A percentile compares a stretch with the other conserved stretches of the same genome.
phyloP scores from a whole-genome alignment of 2,329 filamentous ascomycete genomes.

The Claviceps pusilla region DNA sequence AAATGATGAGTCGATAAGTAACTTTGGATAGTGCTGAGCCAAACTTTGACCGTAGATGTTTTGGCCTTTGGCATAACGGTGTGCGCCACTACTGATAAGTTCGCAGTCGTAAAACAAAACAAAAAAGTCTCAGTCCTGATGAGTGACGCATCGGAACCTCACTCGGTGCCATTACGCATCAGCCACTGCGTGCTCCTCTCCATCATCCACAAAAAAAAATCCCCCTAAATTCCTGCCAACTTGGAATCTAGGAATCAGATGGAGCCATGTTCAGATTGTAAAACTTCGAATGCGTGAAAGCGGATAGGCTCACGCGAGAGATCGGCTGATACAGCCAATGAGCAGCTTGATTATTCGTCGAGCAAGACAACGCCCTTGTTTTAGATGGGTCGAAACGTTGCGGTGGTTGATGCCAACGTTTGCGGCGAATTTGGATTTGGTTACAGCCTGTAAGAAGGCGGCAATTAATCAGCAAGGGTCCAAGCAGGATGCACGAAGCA shows the following conservation, averaged over 20 bases:
- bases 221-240: not conserved
- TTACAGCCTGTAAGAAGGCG: slow-evolving; percentile 17
- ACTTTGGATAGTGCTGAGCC: not conserved
- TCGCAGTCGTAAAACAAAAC: not conserved
- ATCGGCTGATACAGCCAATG: slow-evolving; percentile 4
- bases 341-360: slow-evolving; percentile 4
- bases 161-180: not conserved
- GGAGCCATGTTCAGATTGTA: not conserved
- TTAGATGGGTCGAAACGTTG: slow-evolving; percentile 1
- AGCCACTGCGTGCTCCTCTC: not conserved
- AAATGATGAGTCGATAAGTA: not conserved
- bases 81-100: not conserved
- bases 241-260: not conserved
- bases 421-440: slow-evolving; percentile 1
- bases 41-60: not conserved
- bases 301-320: not conserved
- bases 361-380: not conserved
- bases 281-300: not conserved
- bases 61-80: not conserved
- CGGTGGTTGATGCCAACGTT: slow-evolving; percentile 2
- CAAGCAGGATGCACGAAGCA: not conserved
- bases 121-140: not conserved
- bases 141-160: not conserved
- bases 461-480: slow-evolving; percentile 21
- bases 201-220: not conserved